Base-by-base conservation (phyloP, 306 rosid genomes). In the Trifolium dubium region DNA sequence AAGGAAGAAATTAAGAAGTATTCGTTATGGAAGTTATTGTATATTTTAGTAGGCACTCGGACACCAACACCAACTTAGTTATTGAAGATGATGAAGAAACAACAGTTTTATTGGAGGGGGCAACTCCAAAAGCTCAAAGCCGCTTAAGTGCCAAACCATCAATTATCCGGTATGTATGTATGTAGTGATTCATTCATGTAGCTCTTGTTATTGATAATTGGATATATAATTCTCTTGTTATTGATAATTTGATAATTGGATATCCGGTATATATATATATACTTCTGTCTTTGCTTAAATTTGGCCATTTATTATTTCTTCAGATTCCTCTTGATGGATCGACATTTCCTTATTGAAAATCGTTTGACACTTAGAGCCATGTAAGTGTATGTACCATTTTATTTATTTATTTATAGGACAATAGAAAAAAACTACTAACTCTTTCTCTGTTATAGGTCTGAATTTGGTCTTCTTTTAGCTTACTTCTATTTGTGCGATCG, bases 351-450 rank as follows among this genome's bases (percentile, higher is more conserved):
- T 87, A 46, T 86, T 65, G 99, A 94, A 69, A 88, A 94, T 73
- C 99, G 97, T 15, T 64, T 88, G 87, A 88, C 90, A 10, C 96
- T 94, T 55, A 83, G 96, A 86, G 97, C 99, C 56, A 92, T 92
- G 99, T 94, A 81, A 82, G 99, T 86, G 72, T 70, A 67, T 86
- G 72, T 70, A 67, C 67, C 49, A 60, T 47, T 39, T 79, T n/a
- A 49, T 39, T 79, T n/a, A 49, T 39, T 79, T 19, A 49, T 23
- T 23, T 23, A 23, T 23, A 23, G 23, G 23, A 23, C 23, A 23
- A 23, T 23, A 10, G 40, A 59, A 60, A 77, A 69, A 72, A 44
- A 77, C 64, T 81, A 5, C 37, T 65, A 76, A 80, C 63, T 64
- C 40, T 56, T 60, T 65, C 13, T 53, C 41, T 10, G 61, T 78